Evolutionary conservation across 2,329 filamentous ascomycete genomes (phyloP).

Genomic region (Penicillium italicum): DNA sequence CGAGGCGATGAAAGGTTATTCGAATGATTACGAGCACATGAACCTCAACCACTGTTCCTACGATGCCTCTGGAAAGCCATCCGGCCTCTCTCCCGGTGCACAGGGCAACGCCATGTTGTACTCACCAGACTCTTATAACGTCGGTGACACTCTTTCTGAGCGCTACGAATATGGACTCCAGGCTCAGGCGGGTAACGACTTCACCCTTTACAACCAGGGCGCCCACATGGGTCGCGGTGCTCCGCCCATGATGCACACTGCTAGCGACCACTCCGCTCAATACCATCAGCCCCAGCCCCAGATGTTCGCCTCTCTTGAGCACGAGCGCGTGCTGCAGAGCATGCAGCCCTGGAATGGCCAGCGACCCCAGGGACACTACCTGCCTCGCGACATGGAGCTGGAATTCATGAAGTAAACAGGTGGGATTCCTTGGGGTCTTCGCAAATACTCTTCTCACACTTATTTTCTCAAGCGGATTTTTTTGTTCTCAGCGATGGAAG

Average conservation of each 20-base stretch:
- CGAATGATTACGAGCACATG: conserved; percentile 17
- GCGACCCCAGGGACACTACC: conserved; percentile 10
- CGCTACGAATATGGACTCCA: conserved; percentile 15
- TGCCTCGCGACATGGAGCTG: conserved; percentile 19
- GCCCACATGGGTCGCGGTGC: not conserved
- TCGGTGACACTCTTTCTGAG: conserved; percentile 25
- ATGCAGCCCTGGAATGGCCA: conserved; percentile 18
- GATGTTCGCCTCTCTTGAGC: conserved; percentile 24
- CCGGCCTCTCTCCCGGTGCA: conserved; percentile 25
- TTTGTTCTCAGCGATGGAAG: conserved; percentile 6
- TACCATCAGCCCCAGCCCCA: conserved; percentile 10
- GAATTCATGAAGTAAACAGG: conserved; percentile 16
- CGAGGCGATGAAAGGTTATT: conserved; percentile 16
- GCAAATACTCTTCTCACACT: not conserved
- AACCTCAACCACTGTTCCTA: conserved; percentile 11
- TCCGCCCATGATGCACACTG: conserved; percentile 3
- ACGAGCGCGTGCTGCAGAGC: conserved; percentile 9
- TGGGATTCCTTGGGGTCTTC: not conserved
- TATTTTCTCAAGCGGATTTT: conserved; percentile 8
- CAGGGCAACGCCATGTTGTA: conserved; percentile 32
- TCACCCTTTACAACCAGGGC: conserved; percentile 26
- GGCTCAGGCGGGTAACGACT: conserved; percentile 22
- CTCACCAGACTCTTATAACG: conserved; percentile 23
- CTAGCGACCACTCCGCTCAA: conserved; percentile 9
- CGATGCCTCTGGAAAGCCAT: conserved; percentile 12